Percentiles rank a stretch among this genome's conserved stretches.
These are phyloP conservation scores for Davidsoniella australis DNA, from an alignment of 2,329 filamentous ascomycete genomes.

Conservation along the genomic window DNA sequence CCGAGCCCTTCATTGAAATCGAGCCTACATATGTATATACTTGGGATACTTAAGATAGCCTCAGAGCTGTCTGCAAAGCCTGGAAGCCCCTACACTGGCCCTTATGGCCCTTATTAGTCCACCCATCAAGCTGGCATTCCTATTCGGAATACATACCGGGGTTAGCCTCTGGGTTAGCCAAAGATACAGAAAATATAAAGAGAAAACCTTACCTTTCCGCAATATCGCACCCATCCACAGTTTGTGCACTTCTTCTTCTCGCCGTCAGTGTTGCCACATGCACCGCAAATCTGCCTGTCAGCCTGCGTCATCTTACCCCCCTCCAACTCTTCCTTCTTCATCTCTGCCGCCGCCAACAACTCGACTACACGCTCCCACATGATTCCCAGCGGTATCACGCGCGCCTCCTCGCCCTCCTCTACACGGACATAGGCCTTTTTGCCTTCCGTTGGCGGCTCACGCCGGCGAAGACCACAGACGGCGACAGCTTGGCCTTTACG, in stretches of 20 bases:
- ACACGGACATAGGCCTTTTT: constrained; percentile 24
- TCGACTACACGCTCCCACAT: constrained; percentile 10
- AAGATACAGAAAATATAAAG: no score
- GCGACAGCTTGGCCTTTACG: constrained; percentile 24
- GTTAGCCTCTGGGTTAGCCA: constrained; percentile 1
- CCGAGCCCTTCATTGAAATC: no score
- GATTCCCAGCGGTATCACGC: constrained; percentile 21
- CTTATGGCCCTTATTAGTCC: constrained; percentile 14
- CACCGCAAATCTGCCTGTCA: constrained; percentile 14
- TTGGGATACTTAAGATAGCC: background rate
- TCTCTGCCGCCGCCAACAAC: constrained; percentile 18
- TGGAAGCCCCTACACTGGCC: constrained; percentile 14
- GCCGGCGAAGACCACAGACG: constrained; percentile 20
- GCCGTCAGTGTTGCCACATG: no score
- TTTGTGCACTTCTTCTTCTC: constrained; percentile 24
- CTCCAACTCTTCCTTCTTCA: constrained; percentile 10
- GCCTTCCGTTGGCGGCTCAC: constrained; percentile 15
- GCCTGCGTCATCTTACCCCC: constrained; percentile 17
- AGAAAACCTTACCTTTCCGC: constrained; percentile 24
- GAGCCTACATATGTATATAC: no score
- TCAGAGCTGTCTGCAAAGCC: constrained; percentile 1
- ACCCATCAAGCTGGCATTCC: constrained; percentile 14
- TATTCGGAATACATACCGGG: background rate
- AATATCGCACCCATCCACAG: constrained; percentile 28
- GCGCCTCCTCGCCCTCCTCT: constrained; percentile 18